Base-by-base conservation (phyloP, 129 eudicot species). In the Smallanthus sonchifolius region DNA sequence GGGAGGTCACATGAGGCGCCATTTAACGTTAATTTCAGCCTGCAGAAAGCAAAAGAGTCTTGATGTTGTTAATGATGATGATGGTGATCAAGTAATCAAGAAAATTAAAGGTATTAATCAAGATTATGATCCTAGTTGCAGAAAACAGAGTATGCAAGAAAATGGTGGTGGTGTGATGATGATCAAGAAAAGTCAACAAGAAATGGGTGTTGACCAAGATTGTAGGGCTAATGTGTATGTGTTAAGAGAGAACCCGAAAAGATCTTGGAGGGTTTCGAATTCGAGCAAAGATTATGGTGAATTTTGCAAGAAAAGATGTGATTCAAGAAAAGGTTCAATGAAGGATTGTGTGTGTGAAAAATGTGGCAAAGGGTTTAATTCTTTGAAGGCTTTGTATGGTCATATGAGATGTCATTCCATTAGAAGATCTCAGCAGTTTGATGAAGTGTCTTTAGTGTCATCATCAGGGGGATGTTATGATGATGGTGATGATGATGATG, bases 1-100 rank as follows among this genome's bases (percentile, higher is more conserved):
- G 69, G 97, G 97, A 15, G 97, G 95, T 75, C 97, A 89, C 77
- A 92, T 89, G 97, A 89, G 96, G 83, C 49, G 86, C 57, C 96
- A 92, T 70, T 78, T 85, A 72, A 82, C 84, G 14, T 49, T 77
- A 74, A 88, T 88, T 79, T 60, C 89, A 76, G 85, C 91, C 37
- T 42, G 65, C 77, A 86, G 75, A 84, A 49, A 82, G 36, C 37
- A 74, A 43, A 74, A 61, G 81, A 65, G 71, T 69, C 4, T 60
- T 77, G 65, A 48, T 47, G 43, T 19, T 75, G n/a, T 7, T 45
- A 15, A 45, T 45, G 51, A 45, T 40, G 42, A 51, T 11, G 17
- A 65, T 9, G 59, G 28, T 52, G 70, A 37, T 60, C 60, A 45
- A 60, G 7, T 69, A 16, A 36, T 57, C 56, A 35, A 65, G 54